phyloP scores from a whole-genome alignment of 106 monocot species.

The Allium sativum region DNA sequence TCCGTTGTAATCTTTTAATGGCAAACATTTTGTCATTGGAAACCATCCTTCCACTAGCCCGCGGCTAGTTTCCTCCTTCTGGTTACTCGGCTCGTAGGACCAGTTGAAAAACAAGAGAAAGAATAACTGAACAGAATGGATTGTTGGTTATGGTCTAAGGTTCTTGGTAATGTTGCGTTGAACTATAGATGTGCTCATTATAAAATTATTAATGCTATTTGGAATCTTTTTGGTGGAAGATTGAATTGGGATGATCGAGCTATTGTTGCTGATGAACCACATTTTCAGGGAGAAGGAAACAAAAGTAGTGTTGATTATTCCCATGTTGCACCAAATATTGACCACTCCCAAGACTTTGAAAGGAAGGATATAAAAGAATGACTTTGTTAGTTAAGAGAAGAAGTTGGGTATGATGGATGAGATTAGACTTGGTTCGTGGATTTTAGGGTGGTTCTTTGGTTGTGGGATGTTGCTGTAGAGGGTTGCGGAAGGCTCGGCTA shows the following conservation, averaged over 20 bases:
- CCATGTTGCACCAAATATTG: constrained; percentile 98
- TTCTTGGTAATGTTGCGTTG: constrained; percentile 87
- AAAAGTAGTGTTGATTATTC: constrained; percentile 94
- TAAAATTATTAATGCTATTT: constrained; percentile 68
- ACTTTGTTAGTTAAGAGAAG: constrained; percentile 87
- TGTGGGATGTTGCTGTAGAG: too few species aligned
- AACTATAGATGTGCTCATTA: constrained; percentile 91
- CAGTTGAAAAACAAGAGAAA: too few species aligned
- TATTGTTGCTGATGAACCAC: constrained; percentile 93
- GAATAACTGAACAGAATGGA: too few species aligned
- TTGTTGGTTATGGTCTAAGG: too few species aligned
- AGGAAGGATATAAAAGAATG: constrained; percentile 92
- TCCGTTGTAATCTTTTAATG: too few species aligned
- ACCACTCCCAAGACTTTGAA: constrained; percentile 97
- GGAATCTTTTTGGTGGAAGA: constrained; percentile 93
- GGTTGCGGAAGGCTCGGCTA: too few species aligned
- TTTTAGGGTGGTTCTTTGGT: constrained; percentile 99
- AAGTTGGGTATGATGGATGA: constrained; percentile 97
- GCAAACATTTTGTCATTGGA: too few species aligned
- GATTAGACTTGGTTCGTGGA: constrained; percentile 89
- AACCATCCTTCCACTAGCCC: too few species aligned
- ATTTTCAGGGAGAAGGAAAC: constrained; percentile 94
- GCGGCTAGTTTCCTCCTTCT: too few species aligned
- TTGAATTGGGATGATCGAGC: constrained; percentile 91
- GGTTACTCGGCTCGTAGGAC: too few species aligned